These are phyloP conservation scores for Sonneratia alba DNA, from an alignment of 345 rosid genomes.

Conservation along the genomic window DNA sequence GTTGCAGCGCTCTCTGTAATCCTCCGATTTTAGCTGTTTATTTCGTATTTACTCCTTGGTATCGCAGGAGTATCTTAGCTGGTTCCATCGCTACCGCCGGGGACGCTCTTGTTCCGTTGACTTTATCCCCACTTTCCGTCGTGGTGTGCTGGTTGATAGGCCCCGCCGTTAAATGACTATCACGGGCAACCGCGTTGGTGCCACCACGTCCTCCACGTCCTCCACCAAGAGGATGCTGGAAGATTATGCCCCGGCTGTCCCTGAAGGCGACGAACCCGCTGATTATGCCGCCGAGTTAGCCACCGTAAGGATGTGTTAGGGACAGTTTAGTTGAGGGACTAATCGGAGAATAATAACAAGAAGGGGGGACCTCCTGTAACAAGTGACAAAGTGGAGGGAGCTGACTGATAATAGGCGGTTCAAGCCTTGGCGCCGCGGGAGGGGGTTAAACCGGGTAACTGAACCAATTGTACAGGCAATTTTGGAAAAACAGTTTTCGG, in stretches of 20 bases:
- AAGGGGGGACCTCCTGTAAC: no score
- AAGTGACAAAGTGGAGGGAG: no score
- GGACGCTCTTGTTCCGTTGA: not conserved
- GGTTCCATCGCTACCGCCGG: not conserved
- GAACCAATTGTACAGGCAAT: no score
- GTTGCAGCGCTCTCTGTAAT: not conserved
- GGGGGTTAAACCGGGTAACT: no score
- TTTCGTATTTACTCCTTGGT: not conserved
- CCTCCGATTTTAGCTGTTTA: not conserved
- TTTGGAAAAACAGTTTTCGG: no score
- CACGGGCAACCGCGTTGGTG: not conserved
- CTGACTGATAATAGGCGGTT: no score
- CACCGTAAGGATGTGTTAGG: no score
- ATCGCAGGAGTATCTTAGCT: no score
- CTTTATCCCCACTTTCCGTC: not conserved
- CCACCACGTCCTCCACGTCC: not conserved
- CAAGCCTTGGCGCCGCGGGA: no score
- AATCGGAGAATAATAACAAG: no score
- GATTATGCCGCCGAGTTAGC: slow-evolving; percentile 31
- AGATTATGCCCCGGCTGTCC: slow-evolving; percentile 35
- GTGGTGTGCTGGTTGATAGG: slow-evolving; percentile 2
- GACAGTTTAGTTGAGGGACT: no score
- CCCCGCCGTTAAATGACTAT: slow-evolving; percentile 8
- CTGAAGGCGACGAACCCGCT: slow-evolving; percentile 24
- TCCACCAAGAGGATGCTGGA: slow-evolving; percentile 61